Conservation (phyloP, 805 yeast species). For the Ogataea methanolica region DNA sequence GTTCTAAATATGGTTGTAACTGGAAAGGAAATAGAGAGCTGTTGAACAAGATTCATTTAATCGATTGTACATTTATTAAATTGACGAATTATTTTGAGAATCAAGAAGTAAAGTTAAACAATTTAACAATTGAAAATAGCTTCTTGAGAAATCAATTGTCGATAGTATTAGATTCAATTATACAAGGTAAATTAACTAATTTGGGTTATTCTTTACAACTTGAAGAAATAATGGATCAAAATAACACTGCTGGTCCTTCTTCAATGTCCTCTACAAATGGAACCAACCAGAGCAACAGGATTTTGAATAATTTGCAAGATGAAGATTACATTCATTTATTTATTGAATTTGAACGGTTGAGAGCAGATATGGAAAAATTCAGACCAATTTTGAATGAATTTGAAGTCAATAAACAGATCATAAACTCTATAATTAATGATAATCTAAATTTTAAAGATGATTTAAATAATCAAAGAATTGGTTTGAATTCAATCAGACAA, state of each 20-base stretch:
- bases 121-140: slow-evolving; percentile 33
- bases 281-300: slow-evolving; percentile 1
- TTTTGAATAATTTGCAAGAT: slow-evolving; percentile 16
- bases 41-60: slow-evolving; percentile 22
- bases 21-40: slow-evolving; percentile 38
- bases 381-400: slow-evolving; percentile 21
- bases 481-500: slow-evolving; percentile 42
- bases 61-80: slow-evolving; percentile 27
- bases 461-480: slow-evolving; percentile 38
- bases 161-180: slow-evolving; percentile 40
- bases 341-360: slow-evolving; percentile 40
- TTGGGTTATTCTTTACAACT: slow-evolving; percentile 43
- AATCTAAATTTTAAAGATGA: slow-evolving; percentile 40
- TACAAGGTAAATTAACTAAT: slow-evolving; percentile 47
- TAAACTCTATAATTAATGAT: slow-evolving; percentile 19
- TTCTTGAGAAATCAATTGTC: slow-evolving; percentile 40
- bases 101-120: slow-evolving; percentile 27
- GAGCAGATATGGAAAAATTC: slow-evolving; percentile 36
- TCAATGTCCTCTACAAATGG: neutral
- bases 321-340: slow-evolving; percentile 28
- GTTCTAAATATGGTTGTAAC: slow-evolving; percentile 42
- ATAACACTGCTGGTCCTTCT: slow-evolving; percentile 13
- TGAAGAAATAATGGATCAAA: slow-evolving; percentile 36
- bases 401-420: slow-evolving; percentile 22
- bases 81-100: slow-evolving; percentile 22